A percentile compares a stretch with the other conserved stretches of the same genome.
These are phyloP conservation scores for Fusarium luffae DNA, from an alignment of 2,329 filamentous ascomycete species.

Conservation along the genomic window DNA sequence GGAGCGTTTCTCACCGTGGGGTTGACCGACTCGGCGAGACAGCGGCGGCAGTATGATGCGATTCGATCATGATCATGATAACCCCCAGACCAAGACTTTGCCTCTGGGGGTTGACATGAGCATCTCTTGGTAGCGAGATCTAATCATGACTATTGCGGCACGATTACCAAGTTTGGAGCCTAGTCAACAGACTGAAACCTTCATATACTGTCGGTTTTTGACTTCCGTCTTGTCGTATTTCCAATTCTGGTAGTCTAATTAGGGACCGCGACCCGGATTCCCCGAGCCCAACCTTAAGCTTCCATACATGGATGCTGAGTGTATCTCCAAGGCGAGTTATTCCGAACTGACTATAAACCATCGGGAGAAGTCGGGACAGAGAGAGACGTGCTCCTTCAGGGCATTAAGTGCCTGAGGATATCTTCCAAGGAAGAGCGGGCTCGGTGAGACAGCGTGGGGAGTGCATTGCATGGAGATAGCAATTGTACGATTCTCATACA, in stretches of 20 bases:
- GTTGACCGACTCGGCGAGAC: conserved; percentile 40
- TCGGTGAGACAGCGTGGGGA: conserved; percentile 31
- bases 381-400: background rate
- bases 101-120: conserved; percentile 15
- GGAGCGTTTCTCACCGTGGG: conserved; percentile 37
- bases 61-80: conserved; percentile 30
- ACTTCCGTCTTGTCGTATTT: conserved; percentile 9
- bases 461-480: conserved; percentile 22
- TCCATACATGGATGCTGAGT: conserved; percentile 13
- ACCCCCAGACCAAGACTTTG: conserved; percentile 3
- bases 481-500: conserved; percentile 38
- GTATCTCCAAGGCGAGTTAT: conserved; percentile 14
- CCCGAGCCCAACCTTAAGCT: conserved; percentile 16
- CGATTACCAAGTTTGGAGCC: background rate
- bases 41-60: conserved; percentile 35
- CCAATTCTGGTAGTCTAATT: conserved; percentile 15
- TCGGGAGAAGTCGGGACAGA: conserved; percentile 24
- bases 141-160: background rate
- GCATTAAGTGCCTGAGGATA: conserved; percentile 15
- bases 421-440: conserved; percentile 11
- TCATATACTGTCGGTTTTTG: background rate
- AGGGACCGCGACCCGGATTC: conserved; percentile 25
- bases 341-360: background rate
- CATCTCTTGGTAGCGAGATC: conserved; percentile 7
- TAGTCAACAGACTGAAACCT: background rate